A percentile compares a stretch with the other conserved stretches of the same genome.
Conservation (phyloP, 2,329 filamentous ascomycete species). For the Scortechinia acanthostroma region DNA sequence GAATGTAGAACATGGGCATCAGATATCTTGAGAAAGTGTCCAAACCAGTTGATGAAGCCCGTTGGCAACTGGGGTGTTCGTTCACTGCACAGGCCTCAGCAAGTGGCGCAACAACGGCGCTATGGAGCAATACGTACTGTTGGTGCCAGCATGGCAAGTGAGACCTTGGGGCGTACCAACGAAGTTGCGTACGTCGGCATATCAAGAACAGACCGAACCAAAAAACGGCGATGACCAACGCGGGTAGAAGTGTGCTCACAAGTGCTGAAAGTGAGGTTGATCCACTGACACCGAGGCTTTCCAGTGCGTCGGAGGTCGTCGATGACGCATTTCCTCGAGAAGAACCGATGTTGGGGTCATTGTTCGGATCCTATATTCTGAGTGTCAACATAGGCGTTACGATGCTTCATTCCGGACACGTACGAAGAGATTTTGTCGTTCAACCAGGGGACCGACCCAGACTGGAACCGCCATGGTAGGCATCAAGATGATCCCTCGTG, state of each 20-base stretch:
- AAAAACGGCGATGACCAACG: slow-evolving; percentile 29
- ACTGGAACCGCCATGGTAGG: neutral
- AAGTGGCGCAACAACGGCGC: slow-evolving; percentile 5
- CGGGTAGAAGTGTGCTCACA: slow-evolving; percentile 36
- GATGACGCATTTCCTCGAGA: slow-evolving; percentile 25
- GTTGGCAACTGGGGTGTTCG: slow-evolving; percentile 31
- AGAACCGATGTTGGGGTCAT: slow-evolving; percentile 29
- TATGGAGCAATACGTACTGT: slow-evolving; percentile 15
- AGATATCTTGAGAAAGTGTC: slow-evolving; percentile 13
- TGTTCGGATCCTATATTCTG: slow-evolving; percentile 18
- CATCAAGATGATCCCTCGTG: too few species aligned
- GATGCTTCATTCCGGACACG: neutral
- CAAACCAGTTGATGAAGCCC: slow-evolving; percentile 44
- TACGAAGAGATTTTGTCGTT: neutral
- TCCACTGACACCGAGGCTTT: slow-evolving; percentile 15
- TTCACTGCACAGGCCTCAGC: slow-evolving; percentile 14
- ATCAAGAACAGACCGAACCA: slow-evolving; percentile 34
- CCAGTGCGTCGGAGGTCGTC: slow-evolving; percentile 16
- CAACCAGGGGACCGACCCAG: neutral
- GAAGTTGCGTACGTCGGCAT: slow-evolving; percentile 29
- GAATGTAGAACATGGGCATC: slow-evolving; percentile 35
- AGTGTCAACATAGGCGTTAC: neutral
- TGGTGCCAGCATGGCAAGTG: slow-evolving; percentile 28
- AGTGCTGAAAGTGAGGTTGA: slow-evolving; percentile 40
- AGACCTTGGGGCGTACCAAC: slow-evolving; percentile 34